Evolutionary conservation across 805 yeast species (phyloP), one percentile per base, ranked within the genome.

Genomic region (Ogataea saltuana): DNA sequence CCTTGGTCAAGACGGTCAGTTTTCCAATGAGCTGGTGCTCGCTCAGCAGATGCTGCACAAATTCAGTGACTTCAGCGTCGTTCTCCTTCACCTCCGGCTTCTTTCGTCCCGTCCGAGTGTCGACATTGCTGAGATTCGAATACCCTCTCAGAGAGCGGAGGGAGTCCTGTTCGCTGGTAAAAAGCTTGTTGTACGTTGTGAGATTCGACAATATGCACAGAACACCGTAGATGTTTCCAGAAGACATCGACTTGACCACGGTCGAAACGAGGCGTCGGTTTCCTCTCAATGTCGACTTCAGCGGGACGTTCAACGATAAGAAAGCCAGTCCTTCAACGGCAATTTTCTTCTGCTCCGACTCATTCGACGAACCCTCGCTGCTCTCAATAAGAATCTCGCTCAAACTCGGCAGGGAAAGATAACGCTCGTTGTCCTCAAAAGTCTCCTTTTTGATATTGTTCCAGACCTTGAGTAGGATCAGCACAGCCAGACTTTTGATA

Each of bases 381-480:
- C 18, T 16, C 29, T 61, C 66, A 27, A 60, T 59, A 12, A 58
- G 40, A 4, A 53, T 37, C 8, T 45, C 46, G 57, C 68, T 52
- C 54, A 67, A 55, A 12, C 61, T 54, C 16, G 64, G 56, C 17
- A 75, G 46, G 2, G 67, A 59, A 11, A 67, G 56, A 3, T 71
- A 37, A 6, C 58, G 54, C 10, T 57, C 34, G 20, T 58, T 50
- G n/a, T 60, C 65, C 25, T 54, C 45, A 4, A 62, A 21, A 7
- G 45, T 19, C 25, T 59, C 63, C 18, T 69, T 58, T 31, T 71
- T 67, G 0, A 75, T 60, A 42, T 73, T 69, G 39, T 73, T 72
- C 85, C 85, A 81, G 2, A 79, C 60, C 56, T 82, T 82, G 6
- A 78, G 62, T n/a, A 79, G 53, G 3, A 75, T 74, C 28, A 80